Conservation (phyloP, 176 grass and related monocot species). For the Cenchrus americanus region DNA sequence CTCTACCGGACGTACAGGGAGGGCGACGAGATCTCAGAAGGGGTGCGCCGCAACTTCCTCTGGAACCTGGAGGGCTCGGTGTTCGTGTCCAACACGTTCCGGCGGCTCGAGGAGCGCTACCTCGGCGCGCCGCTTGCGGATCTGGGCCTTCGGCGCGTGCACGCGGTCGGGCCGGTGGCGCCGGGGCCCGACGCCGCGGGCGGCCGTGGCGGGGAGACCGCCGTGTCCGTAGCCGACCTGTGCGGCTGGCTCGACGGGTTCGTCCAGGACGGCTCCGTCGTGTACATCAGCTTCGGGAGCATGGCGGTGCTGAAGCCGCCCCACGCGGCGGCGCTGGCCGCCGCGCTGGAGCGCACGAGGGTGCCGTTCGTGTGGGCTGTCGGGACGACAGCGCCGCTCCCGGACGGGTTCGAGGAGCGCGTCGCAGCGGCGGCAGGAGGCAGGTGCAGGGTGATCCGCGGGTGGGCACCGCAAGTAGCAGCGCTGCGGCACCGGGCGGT, state of each 20-base stretch:
- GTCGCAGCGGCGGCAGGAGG: conserved; percentile 8
- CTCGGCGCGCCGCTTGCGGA: conserved; percentile 41
- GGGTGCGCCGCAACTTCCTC: conserved; percentile 48
- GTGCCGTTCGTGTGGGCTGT: conserved; percentile 57
- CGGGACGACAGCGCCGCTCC: conserved; percentile 16
- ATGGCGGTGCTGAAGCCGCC: conserved; percentile 37
- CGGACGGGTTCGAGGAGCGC: conserved; percentile 55
- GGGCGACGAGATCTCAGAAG: conserved; percentile 45
- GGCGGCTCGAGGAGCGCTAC: conserved; percentile 47
- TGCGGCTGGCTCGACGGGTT: conserved; percentile 64
- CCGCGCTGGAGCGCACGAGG: conserved; percentile 49
- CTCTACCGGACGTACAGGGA: too few species aligned
- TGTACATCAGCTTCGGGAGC: conserved; percentile 69
- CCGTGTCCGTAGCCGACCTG: conserved; percentile 22
- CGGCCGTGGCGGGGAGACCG: conserved; percentile 36
- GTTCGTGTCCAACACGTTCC: conserved; percentile 59
- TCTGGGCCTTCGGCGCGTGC: conserved; percentile 42
- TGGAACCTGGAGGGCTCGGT: conserved; percentile 44
- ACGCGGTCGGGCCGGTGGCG: conserved; percentile 54
- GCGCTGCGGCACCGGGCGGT: conserved; percentile 58
- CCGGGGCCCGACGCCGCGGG: conserved; percentile 9
- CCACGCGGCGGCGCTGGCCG: conserved; percentile 45
- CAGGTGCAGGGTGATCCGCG: conserved; percentile 50
- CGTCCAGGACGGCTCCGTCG: conserved; percentile 41
- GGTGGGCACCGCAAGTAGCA: conserved; percentile 67